Evolutionary conservation across 352 stramenopile species (phyloP), one percentile per base, ranked within the genome.

Genomic region (Phytophthora fragariaefolia): DNA sequence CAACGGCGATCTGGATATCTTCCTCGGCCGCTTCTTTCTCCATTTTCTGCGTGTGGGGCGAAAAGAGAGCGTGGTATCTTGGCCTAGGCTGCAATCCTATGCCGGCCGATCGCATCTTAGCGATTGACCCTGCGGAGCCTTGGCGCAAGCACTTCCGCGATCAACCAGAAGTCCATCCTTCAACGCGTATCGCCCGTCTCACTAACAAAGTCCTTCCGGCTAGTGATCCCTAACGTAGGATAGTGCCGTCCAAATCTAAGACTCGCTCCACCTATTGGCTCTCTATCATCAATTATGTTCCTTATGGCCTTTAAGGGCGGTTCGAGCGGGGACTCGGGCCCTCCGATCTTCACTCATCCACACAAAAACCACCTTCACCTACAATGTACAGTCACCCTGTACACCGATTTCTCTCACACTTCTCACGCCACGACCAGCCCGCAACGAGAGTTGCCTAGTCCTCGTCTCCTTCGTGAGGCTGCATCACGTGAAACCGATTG

Each of bases 61-160:
- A 61, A 4, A 13, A 30, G 6, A 8, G 17, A 1, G 23, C 8
- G 1, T 61, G 26, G 54, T 45, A 24, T 34, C 54, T 27, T 8
- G 40, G 53, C 2, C 5, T 27, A 15, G 52, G 0, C 8, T 26
- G 7, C 1, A 7, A 1, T 24, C 3, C 15, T 24, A 15, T 8
- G 1, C 53, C 24, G 10, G 18, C 38, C 3, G 10, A 45, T 26
- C 26, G 10, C 7, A 6, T 38, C 53, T 1, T 18, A 52, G 4
- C 15, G 2, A 18, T 22, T 2, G 49, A 61, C 32, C 17, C 12
- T 7, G 27, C 17, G 2, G 53, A 61, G 1, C 38, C 53, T 1
- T 61, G 53, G 53, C 38, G 53, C 12, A 61, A 53, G n/a, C 53
- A 52, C 2, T 52, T 40, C 17, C 53, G 53, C 27, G 18, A 24